Evolutionary conservation across 192 early-diverging fungal species (phyloP).

Genomic region (Podila horticola): DNA sequence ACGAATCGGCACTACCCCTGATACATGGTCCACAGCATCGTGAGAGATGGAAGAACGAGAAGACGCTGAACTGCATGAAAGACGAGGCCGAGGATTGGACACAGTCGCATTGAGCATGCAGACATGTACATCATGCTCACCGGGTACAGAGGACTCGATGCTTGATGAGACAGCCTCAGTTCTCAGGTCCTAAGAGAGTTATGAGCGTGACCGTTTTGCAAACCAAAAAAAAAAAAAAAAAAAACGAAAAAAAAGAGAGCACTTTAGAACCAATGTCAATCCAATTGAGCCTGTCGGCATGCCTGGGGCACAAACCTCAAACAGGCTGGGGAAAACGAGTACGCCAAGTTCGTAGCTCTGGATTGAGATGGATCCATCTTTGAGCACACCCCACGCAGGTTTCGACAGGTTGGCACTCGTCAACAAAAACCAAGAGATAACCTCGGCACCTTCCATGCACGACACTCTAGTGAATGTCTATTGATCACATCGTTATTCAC

Average conservation of each 20-base stretch:
- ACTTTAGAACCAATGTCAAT: neutral
- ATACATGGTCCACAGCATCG: neutral
- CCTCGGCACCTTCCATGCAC: conserved; percentile 34
- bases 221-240: too few relatives aligned
- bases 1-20: conserved; percentile 61
- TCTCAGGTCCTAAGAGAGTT: neutral
- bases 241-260: neutral
- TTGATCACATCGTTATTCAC: too few relatives aligned
- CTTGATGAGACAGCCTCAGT: neutral
- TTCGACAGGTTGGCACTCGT: conserved; percentile 67
- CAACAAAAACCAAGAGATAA: conserved; percentile 54
- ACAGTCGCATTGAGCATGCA: conserved; percentile 43
- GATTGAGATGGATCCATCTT: conserved; percentile 62
- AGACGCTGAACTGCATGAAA: neutral
- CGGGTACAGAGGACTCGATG: neutral
- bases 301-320: conserved; percentile 57
- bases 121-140: conserved; percentile 16
- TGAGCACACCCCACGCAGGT: conserved; percentile 75
- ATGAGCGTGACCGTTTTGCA: too few relatives aligned
- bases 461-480: conserved; percentile 56
- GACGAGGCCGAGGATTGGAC: conserved; percentile 27
- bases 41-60: neutral
- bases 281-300: too few relatives aligned
- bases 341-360: conserved; percentile 77
- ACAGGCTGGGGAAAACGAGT: conserved; percentile 63